Base-by-base conservation (phyloP, 768 basidiomycete genomes). In the Rhodotorula paludigena region DNA sequence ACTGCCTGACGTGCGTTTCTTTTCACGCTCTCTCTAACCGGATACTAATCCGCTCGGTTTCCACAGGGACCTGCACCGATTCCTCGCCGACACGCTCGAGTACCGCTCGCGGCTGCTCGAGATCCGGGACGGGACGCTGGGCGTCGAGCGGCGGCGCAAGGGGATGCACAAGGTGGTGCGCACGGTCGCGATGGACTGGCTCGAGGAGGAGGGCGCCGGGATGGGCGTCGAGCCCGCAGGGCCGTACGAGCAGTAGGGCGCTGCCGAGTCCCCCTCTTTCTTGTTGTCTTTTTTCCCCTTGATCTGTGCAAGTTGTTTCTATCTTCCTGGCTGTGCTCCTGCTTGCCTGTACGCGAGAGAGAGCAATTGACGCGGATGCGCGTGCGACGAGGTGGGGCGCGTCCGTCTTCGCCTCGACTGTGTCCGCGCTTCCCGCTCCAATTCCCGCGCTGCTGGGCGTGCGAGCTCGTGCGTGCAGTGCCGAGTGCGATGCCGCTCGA, bases 11-110 rank as follows among this genome's bases (percentile, higher is more conserved):
- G 68, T 72, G 42, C 30, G 71, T 64, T 12, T 14, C 23, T 21
- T 35, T 21, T 21, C 25, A 16, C 16, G 16, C 32, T 25, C 32
- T 11, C 10, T 47, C 52, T 14, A 8, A 0, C 12, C 3, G 10
- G 14, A 36, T 16, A 14, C 36, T 41, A 23, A n/a, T 15, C 6
- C 38, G 9, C 33, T n/a, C 35, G 35, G 1, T 20, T 10, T 10
- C 12, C 53, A 28, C 63, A 72, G 71, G 32, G 74, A 74, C 60
- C 60, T 76, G 15, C 72, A 74, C 41, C 69, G 68, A 36, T 74
- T 76, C 68, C 54, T 76, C 38, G 65, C 72, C 61, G 75, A 76
- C 65, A 64, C 72, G 32, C 54, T 74, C 57, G 75, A 76, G 64
- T 76, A 76, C 64, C 69, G 71, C 41, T 48, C 45, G 30, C 64